A percentile compares a stretch with the other conserved stretches of the same genome.
These are phyloP conservation scores for Suillus sp. DNA, from an alignment of 768 basidiomycete species.

Conservation along the genomic window DNA sequence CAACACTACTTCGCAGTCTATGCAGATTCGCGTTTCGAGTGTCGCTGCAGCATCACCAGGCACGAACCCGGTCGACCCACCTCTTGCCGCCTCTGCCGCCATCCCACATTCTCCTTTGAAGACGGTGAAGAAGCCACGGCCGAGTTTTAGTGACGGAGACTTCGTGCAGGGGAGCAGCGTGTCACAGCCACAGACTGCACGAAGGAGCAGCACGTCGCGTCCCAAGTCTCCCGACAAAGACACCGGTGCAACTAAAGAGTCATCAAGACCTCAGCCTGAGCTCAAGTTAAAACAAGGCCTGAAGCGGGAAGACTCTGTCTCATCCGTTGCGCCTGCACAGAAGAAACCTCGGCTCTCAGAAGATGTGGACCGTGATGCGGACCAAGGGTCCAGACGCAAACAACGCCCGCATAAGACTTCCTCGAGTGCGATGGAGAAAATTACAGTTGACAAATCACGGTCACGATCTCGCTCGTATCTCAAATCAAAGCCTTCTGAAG, in stretches of 20 bases:
- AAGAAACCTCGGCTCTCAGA: slow-evolving; percentile 26
- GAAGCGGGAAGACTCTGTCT: slow-evolving; percentile 8
- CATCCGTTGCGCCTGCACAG: slow-evolving; percentile 18
- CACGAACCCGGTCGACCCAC: not conserved
- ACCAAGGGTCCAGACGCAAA: slow-evolving; percentile 6
- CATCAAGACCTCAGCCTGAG: not conserved
- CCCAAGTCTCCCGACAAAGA: slow-evolving; percentile 7
- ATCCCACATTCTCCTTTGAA: slow-evolving; percentile 1
- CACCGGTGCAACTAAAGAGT: not conserved
- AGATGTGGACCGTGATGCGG: slow-evolving; percentile 4
- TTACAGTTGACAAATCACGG: slow-evolving; percentile 8
- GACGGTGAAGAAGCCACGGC: slow-evolving; percentile 17
- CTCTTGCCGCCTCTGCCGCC: too few species aligned
- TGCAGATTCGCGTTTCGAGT: not conserved
- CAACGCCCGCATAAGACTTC: not conserved
- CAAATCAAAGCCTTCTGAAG: slow-evolving; percentile 5
- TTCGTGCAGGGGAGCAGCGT: slow-evolving; percentile 8
- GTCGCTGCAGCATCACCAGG: not conserved
- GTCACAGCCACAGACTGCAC: slow-evolving; percentile 10
- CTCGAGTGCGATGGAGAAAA: slow-evolving; percentile 2
- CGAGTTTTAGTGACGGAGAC: slow-evolving; percentile 4
- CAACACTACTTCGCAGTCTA: not conserved
- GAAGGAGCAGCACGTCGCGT: slow-evolving; percentile 13
- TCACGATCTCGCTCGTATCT: slow-evolving; percentile 17
- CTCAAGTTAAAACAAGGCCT: slow-evolving; percentile 2